Evolutionary conservation across 1,284 basidiomycete genomes (phyloP).

Genomic region (Fomitopsis palustris): DNA sequence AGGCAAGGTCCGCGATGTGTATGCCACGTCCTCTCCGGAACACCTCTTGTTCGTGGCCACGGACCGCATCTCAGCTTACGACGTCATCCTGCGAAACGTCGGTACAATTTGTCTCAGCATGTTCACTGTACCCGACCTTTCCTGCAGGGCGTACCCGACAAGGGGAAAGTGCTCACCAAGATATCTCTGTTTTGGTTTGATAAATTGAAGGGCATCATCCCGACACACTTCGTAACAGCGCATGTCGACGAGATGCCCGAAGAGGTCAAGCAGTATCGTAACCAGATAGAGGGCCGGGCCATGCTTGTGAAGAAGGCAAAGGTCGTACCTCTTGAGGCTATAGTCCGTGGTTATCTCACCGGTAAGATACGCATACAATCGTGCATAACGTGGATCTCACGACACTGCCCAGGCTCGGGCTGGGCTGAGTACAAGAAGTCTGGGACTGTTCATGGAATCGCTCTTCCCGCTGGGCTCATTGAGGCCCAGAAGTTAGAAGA

Average conservation of each 20-base stretch:
- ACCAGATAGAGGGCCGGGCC: conserved; percentile 77
- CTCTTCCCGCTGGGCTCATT: conserved; percentile 72
- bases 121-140: not conserved
- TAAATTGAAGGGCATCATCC: conserved; percentile 73
- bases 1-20: conserved; percentile 95
- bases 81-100: conserved; percentile 92
- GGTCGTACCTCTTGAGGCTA: conserved; percentile 94
- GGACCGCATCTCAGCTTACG: conserved; percentile 96
- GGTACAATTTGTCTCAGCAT: conserved; percentile 27
- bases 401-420: conserved; percentile 70
- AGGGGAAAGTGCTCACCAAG: conserved; percentile 87
- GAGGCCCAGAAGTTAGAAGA: conserved; percentile 83
- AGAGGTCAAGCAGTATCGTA: conserved; percentile 65
- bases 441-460: conserved; percentile 88
- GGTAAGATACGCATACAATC: conserved; percentile 46
- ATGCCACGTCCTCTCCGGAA: conserved; percentile 63
- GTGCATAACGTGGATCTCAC: not conserved
- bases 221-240: conserved; percentile 84
- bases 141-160: conserved; percentile 88
- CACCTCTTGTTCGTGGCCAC: conserved; percentile 92
- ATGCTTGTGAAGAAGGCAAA: conserved; percentile 93
- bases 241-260: conserved; percentile 71
- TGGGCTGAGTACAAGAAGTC: conserved; percentile 92
- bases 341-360: conserved; percentile 94
- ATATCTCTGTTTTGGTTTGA: conserved; percentile 97